These are phyloP conservation scores for Cyclotella baltica DNA, from an alignment of 108 stramenopile genomes.

Conservation along the genomic window DNA sequence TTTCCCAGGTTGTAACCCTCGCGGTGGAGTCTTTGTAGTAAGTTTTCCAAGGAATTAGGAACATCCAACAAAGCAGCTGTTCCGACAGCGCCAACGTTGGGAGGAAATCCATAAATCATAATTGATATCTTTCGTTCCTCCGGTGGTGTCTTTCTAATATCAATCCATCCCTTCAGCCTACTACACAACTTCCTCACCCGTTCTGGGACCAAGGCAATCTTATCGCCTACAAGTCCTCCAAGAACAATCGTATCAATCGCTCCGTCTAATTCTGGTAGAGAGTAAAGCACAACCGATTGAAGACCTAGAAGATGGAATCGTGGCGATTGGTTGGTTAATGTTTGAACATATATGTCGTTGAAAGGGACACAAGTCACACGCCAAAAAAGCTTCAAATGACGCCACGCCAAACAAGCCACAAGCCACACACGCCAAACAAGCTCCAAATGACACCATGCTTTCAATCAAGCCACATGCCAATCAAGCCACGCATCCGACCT, in stretches of 20 bases:
- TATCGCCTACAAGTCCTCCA: constrained; percentile 86
- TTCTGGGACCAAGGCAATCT: constrained; percentile 86
- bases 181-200: constrained; percentile 73
- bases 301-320: too few species aligned
- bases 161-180: constrained; percentile 68
- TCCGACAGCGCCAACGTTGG: constrained; percentile 90
- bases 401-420: too few species aligned
- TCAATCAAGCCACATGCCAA: too few species aligned
- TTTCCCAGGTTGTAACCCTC: constrained; percentile 83
- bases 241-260: constrained; percentile 89
- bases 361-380: too few species aligned
- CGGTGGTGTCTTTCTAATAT: constrained; percentile 62
- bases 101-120: constrained; percentile 88
- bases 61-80: constrained; percentile 90
- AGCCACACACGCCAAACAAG: too few species aligned
- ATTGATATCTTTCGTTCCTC: constrained; percentile 68
- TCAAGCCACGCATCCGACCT: too few species aligned
- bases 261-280: constrained; percentile 87
- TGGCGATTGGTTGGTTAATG: too few species aligned
- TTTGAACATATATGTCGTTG: too few species aligned
- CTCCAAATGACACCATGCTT: too few species aligned
- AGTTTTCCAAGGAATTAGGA: constrained; percentile 66
- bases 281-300: constrained; percentile 81
- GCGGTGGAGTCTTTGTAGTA: constrained; percentile 59
- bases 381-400: too few species aligned